Base-by-base conservation (phyloP, 176 grass and related monocot genomes). In the Areca catechu region DNA sequence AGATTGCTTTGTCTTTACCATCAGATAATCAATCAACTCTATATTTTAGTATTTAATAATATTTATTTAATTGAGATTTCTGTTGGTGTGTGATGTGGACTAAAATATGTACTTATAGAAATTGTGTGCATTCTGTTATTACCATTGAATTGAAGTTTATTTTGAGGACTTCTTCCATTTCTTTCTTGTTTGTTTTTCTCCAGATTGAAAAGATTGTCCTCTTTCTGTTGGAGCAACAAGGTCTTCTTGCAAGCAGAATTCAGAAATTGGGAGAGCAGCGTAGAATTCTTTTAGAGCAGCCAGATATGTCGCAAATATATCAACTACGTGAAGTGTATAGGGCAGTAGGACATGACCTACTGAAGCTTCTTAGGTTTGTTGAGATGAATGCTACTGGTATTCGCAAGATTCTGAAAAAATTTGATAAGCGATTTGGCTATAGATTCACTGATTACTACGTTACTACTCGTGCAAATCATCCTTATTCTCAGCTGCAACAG, bases 191-290 rank as follows among this genome's bases (percentile, higher is more conserved):
- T 65, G 20, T 60, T 75, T 59, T 48, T 22, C 51, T 70, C 27
- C 66, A 92, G 93, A 98, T 98, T 60, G 93, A 98, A 66, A 98
- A 88, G 75, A 62, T 83, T 55, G 93, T 88, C 20, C 84, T 92
- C n/a, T 89, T 97, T 79, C 74, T 98, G 20, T 75, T 98, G 57
- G 78, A 78, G 82, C 87, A 85, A 72, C 87, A 98, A 80, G 93
- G 87, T 24, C 60, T 68, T 56, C 83, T 98, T 68, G 86, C 93
- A 58, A 88, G 84, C 66, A 86, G 67, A 71, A 80, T 98, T 7
- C 75, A 92, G 64, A 78, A 80, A 59, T 69, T 92, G 20, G 87
- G 79, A 74, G 79, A 71, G 19, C 43, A 77, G 53, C 81, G 63
- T 59, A 50, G 67, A 1, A 1, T 43, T 4, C 70, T 98, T 19